Percentiles rank a stretch among this genome's conserved stretches.
Evolutionary conservation across 441 rosid genomes (phyloP).

Genomic region (Aquilaria agallochum): DNA sequence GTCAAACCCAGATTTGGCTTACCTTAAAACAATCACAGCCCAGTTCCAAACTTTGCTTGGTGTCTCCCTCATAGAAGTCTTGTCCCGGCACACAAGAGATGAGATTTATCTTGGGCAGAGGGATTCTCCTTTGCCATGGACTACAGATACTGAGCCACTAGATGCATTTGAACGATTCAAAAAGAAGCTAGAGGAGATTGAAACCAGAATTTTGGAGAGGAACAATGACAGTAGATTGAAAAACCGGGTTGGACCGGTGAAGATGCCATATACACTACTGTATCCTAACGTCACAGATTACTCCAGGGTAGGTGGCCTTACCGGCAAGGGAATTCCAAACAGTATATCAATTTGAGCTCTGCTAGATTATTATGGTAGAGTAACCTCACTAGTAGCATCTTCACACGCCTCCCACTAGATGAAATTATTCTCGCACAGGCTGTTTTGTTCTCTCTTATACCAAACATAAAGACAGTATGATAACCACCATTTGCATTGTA

Average conservation of each 20-base stretch:
- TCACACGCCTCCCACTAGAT: no score
- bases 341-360: slow-evolving; percentile 56
- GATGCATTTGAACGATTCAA: slow-evolving; percentile 60
- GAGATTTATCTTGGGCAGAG: slow-evolving; percentile 84
- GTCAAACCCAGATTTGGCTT: slow-evolving; percentile 45
- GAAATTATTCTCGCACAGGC: no score
- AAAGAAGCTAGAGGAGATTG: slow-evolving; percentile 44
- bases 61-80: slow-evolving; percentile 69
- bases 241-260: slow-evolving; percentile 76
- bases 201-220: slow-evolving; percentile 41
- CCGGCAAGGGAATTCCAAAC: slow-evolving; percentile 86
- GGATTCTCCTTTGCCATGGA: slow-evolving; percentile 55
- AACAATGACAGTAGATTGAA: slow-evolving; percentile 51
- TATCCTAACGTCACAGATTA: slow-evolving; percentile 59
- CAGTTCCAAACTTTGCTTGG: slow-evolving; percentile 77
- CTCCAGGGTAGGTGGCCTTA: slow-evolving; percentile 62
- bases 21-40: slow-evolving; percentile 75
- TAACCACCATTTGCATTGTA: no score
- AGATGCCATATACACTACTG: slow-evolving; percentile 69
- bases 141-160: slow-evolving; percentile 53
- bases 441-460: no score
- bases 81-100: slow-evolving; percentile 75
- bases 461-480: no score
- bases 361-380: no score
- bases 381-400: no score